Evolutionary conservation across 1,284 basidiomycete genomes (phyloP), one percentile per base, ranked within the genome.

Genomic region (Psilocybe mexicana): DNA sequence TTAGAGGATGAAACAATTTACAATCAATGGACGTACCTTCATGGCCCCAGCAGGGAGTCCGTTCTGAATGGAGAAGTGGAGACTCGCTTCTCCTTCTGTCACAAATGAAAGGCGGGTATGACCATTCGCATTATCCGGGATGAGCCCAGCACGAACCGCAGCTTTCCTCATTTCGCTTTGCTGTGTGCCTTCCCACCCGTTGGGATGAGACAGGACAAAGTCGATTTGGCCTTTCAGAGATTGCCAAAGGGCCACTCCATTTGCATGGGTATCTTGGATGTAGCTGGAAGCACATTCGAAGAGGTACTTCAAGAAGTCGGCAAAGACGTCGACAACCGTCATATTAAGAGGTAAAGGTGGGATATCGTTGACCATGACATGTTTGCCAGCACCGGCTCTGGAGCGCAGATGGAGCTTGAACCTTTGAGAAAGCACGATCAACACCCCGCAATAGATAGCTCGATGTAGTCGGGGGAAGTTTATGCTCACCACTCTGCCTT

Each of bases 331-430:
- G 0, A 78, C 64, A 0, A 76, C 73, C 0, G 71, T 72, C 63
- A 82, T 84, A n/a, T 75, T 71, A 1, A 62, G 49, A 0, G 85
- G 84, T 0, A 86, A 72, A 0, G 78, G 72, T 0, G 76, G 79
- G 3, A 83, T 65, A 6, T 73, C 49, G 58, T 67, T 40, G 3
- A 59, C 18, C 18, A 18, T 43, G 24, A 68, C 55, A 43, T 60
- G 44, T 50, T 62, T 54, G 33, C 60, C 61, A 8, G 63, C 53
- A 10, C 55, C 48, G 43, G 75, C 64, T 28, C 72, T 69, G n/a
- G 80, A 79, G 0, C 79, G 76, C 2, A 86, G 68, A 61, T 84
- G 73, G 0, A 86, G 67, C 64, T 86, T 86, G 73, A 84, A 86
- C 84, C 84, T 86, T 23, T 33, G 30, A 33, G 30, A 33, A 8